Evolutionary conservation across 73 alveolate species (phyloP), one percentile per base, ranked within the genome.

Genomic region (Tetrahymena thermophila): DNA sequence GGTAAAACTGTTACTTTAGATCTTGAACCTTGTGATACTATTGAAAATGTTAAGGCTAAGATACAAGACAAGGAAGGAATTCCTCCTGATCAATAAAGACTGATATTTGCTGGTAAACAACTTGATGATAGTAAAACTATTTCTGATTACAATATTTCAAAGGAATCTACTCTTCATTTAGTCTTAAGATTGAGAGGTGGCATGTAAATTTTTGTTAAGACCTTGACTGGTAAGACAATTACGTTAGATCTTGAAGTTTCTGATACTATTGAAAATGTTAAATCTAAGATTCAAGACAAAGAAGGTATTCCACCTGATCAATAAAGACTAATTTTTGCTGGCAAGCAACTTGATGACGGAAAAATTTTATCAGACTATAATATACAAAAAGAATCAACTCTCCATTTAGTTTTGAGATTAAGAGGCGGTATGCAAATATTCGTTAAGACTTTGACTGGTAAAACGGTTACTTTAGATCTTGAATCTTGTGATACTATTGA

Each of bases 291-390:
- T 23, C 37, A 95, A 95, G 96, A 95, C n/a, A 95, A 85, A 84
- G 97, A 95, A 95, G 97, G 97, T 31, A 95, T 95, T 94, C 97
- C 97, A 38, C 94, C 94, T 93, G 96, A 95, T 93, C 84, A 95
- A 93, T 94, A 95, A 89, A 95, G 97, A 95, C 94, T 95, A 16
- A 93, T 95, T 19, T 95, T 95, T 95, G 96, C 96, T 31, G 97
- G 97, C 31, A 93, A 56, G n/a, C 34, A 95, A 43, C 93, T 95
- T 44, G 97, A 95, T n/a, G 94, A 95, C 17, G 94, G 96, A 28
- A 35, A 94, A 95, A 95, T 96, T 7, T n/a, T 95, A 6, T 93
- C 94, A 34, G 96, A 95, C 35, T 95, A 95, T 93, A 95, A 95
- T 85, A 95, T 95, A 1, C 84, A 95, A 93, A 95, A 93, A 44